phyloP scores from a whole-genome alignment of 2,329 filamentous ascomycete genomes.

The Xylariales sp. region DNA sequence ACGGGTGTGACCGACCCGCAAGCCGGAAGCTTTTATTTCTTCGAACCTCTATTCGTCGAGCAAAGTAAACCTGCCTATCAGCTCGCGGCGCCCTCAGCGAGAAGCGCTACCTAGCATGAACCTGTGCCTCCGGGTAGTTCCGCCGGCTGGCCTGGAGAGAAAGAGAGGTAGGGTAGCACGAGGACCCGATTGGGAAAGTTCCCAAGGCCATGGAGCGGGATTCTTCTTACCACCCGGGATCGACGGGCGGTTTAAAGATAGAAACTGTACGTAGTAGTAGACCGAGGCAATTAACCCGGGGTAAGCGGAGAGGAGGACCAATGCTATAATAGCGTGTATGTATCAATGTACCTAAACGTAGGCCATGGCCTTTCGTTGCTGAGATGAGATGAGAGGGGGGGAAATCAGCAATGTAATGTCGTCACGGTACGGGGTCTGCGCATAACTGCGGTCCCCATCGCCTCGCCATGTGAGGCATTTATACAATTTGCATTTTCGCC shows the following conservation, averaged over 20 bases:
- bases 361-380: constrained; percentile 18
- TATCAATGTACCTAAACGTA: not conserved
- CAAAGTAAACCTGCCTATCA: not conserved
- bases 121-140: not conserved
- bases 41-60: not conserved
- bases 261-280: not conserved
- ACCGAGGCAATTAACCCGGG: not conserved
- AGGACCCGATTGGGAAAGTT: constrained; percentile 11
- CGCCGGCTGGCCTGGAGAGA: not conserved
- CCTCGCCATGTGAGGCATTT: constrained; percentile 15
- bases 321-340: not conserved
- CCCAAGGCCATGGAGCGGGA: constrained; percentile 26
- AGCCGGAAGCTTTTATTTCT: not conserved
- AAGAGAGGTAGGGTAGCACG: constrained; percentile 14
- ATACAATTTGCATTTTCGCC: not conserved
- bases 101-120: not conserved
- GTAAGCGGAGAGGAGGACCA: not conserved
- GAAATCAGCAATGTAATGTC: not conserved
- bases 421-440: not conserved
- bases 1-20: constrained; percentile 1
- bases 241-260: constrained; percentile 18
- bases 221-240: constrained; percentile 9
- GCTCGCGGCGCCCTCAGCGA: constrained; percentile 8
- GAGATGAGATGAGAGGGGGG: constrained; percentile 16
- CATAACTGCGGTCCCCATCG: not conserved